phyloP scores from a whole-genome alignment of 2,329 filamentous ascomycete genomes.

The Cryphonectria carpinicola region DNA sequence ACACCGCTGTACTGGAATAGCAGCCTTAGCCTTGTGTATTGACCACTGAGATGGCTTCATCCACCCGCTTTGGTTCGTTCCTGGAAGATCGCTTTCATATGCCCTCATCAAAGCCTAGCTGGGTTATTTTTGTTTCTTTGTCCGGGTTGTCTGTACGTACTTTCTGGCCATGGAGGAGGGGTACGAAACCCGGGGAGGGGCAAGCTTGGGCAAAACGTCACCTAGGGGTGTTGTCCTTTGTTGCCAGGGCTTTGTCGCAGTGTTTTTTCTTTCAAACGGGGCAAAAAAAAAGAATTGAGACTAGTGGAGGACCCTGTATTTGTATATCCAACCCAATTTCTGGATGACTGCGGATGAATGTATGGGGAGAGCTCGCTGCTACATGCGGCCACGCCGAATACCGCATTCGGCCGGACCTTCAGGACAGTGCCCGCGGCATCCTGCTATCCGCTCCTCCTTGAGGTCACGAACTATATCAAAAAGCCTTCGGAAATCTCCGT shows the following conservation, averaged over 20 bases:
- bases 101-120: slow-evolving; percentile 25
- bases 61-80: slow-evolving; percentile 26
- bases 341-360: slow-evolving; percentile 19
- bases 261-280: slow-evolving; percentile 14
- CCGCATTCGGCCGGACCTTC: slow-evolving; percentile 29
- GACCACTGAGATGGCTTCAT: slow-evolving; percentile 24
- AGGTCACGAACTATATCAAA: slow-evolving; percentile 13
- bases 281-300: slow-evolving; percentile 17
- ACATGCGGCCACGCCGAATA: slow-evolving; percentile 29
- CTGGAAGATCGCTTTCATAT: slow-evolving; percentile 22
- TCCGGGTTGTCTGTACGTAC: slow-evolving; percentile 22
- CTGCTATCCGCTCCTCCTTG: slow-evolving; percentile 23
- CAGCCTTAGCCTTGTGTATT: slow-evolving; percentile 19
- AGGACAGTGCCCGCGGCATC: slow-evolving; percentile 21
- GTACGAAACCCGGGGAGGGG: slow-evolving; percentile 22
- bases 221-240: slow-evolving; percentile 25
- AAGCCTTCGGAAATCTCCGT: slow-evolving; percentile 20
- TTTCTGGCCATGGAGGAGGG: slow-evolving; percentile 26
- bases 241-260: slow-evolving; percentile 22
- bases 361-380: too few species aligned
- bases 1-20: slow-evolving; percentile 24
- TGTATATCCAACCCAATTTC: slow-evolving; percentile 27
- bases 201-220: slow-evolving; percentile 21
- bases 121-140: slow-evolving; percentile 31
- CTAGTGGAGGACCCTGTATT: slow-evolving; percentile 28